phyloP scores from a whole-genome alignment of 257 asterid species.

The Solanum pimpinellifolium region DNA sequence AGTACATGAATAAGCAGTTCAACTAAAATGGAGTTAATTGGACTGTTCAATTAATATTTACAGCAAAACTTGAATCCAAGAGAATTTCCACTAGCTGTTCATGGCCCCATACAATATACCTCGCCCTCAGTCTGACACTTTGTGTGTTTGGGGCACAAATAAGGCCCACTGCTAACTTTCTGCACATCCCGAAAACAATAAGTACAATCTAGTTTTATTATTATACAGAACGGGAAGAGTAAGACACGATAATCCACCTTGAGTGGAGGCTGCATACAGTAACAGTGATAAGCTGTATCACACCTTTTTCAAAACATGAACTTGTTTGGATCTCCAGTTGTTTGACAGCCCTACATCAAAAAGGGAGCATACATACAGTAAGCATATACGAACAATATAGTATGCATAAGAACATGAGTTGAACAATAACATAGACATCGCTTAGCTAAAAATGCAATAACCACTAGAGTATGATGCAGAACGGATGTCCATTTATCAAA shows the following conservation, averaged over 20 bases:
- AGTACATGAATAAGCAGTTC: background rate
- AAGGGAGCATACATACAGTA: conserved; percentile 1
- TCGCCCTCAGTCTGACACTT: conserved; percentile 86
- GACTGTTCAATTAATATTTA: background rate
- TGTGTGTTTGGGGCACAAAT: conserved; percentile 91
- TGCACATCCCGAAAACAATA: conserved; percentile 25
- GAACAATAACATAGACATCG: background rate
- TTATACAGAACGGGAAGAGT: background rate
- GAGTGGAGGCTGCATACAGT: conserved; percentile 97
- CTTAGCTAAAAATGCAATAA: background rate
- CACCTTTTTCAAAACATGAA: conserved; percentile 97
- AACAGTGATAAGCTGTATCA: conserved; percentile 87
- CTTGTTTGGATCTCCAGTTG: conserved; percentile 89
- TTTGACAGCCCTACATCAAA: conserved; percentile 57
- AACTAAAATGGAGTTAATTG: background rate
- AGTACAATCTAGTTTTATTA: background rate
- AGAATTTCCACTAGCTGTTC: background rate
- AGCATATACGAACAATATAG: background rate
- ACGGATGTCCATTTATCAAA: background rate
- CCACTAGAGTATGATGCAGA: background rate
- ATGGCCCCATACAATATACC: conserved; percentile 34
- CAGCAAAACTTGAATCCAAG: background rate
- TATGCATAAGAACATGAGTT: background rate
- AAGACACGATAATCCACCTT: conserved; percentile 39
- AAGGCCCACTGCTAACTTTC: conserved; percentile 91